Evolutionary conservation across 2,329 filamentous ascomycete genomes (phyloP).

Genomic region (Monilinia aucupariae): DNA sequence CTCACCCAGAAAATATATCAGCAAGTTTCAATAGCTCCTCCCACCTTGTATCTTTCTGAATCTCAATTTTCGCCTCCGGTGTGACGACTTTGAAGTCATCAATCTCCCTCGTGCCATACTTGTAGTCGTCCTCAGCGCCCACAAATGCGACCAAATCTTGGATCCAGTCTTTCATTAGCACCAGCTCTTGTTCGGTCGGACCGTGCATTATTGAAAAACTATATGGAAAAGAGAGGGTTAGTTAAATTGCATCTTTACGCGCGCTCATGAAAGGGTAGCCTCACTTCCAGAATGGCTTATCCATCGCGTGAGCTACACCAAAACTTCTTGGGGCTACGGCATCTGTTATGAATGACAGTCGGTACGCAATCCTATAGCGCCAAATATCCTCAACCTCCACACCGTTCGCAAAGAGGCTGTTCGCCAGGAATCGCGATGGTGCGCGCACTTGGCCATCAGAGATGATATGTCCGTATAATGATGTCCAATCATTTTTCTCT

Average conservation of each 20-base stretch:
- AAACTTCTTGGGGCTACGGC: constrained; percentile 36
- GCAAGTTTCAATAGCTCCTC: constrained; percentile 32
- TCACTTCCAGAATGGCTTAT: constrained; percentile 42
- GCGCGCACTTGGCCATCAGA: constrained; percentile 40
- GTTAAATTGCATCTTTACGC: not conserved
- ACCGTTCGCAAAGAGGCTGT: constrained; percentile 34
- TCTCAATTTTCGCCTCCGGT: constrained; percentile 34
- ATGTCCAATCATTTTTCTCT: constrained; percentile 37
- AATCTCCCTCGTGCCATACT: constrained; percentile 35
- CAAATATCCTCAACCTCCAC: constrained; percentile 37
- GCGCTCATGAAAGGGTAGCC: constrained; percentile 12
- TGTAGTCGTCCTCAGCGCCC: constrained; percentile 31
- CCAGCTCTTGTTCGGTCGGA: constrained; percentile 35
- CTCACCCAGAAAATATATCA: constrained; percentile 30
- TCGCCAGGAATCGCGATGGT: constrained; percentile 36
- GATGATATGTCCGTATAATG: constrained; percentile 40
- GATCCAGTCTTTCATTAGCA: constrained; percentile 40
- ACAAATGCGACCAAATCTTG: constrained; percentile 38
- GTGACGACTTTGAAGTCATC: constrained; percentile 39
- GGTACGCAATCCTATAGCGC: constrained; percentile 41
- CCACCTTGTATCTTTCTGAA: constrained; percentile 38
- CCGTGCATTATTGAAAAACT: constrained; percentile 40
- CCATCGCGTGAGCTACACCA: constrained; percentile 40
- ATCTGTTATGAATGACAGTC: constrained; percentile 41
- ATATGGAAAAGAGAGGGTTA: not conserved